phyloP scores from a whole-genome alignment of 2,329 filamentous ascomycete genomes.

The Cercospora beticola region DNA sequence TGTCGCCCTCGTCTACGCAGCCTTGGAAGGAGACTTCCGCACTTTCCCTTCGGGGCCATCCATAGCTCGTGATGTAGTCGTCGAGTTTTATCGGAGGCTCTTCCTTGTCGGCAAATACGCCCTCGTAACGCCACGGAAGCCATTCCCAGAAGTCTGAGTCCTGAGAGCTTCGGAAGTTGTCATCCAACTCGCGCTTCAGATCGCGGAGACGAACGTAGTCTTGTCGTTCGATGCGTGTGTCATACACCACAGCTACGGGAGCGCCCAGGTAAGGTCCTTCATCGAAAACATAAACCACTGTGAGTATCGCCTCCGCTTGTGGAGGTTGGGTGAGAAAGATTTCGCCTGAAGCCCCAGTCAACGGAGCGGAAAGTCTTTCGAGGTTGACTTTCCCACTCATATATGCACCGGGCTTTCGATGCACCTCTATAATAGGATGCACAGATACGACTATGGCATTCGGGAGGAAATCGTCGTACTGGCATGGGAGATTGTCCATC shows the following conservation, averaged over 20 bases:
- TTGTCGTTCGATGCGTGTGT: background rate
- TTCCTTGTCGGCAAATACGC: background rate
- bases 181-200: background rate
- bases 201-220: background rate
- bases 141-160: slow-evolving; percentile 2
- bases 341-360: background rate
- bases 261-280: slow-evolving; percentile 1
- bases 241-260: background rate
- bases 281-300: background rate
- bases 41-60: background rate
- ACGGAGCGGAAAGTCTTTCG: background rate
- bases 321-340: slow-evolving; percentile 1
- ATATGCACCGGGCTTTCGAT: too few relatives aligned
- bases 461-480: background rate
- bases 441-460: background rate
- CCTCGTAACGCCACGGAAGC: background rate
- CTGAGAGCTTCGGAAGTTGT: background rate
- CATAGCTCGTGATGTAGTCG: slow-evolving; percentile 6
- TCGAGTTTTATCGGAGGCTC: background rate
- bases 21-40: background rate
- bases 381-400: background rate
- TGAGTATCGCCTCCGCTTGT: background rate
- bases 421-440: slow-evolving; percentile 1
- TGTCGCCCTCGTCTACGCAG: background rate
- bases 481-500: background rate